Conservation (phyloP, 371 early-diverging fungal species). For the Mucor lusitanicus region DNA sequence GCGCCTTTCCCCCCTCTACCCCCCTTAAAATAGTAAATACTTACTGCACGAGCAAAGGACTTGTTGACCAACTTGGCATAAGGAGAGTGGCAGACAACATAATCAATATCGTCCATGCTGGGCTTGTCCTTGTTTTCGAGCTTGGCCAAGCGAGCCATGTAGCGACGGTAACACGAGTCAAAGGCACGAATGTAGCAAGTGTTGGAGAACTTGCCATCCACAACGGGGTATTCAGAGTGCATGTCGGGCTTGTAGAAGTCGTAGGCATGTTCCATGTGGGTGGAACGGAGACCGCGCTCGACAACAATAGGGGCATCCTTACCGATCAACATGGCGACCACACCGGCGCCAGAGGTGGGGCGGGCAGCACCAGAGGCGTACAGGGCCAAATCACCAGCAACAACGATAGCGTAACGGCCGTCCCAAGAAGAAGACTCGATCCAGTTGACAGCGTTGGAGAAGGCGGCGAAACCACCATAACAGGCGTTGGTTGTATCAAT, state of each 20-base stretch:
- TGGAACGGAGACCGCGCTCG: conserved; percentile 87
- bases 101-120: conserved; percentile 74
- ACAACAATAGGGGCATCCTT: conserved; percentile 93
- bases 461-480: conserved; percentile 97
- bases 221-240: conserved; percentile 93
- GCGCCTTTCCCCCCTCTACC: background rate
- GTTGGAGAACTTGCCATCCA: conserved; percentile 94
- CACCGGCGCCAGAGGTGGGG: conserved; percentile 97
- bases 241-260: conserved; percentile 99
- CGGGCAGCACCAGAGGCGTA: conserved; percentile 92
- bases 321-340: conserved; percentile 93
- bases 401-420: conserved; percentile 90
- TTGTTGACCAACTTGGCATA: conserved; percentile 97
- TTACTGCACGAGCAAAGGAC: conserved; percentile 81
- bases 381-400: conserved; percentile 96
- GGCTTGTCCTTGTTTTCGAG: conserved; percentile 53
- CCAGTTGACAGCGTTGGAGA: conserved; percentile 97
- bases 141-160: conserved; percentile 73
- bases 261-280: conserved; percentile 96
- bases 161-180: conserved; percentile 84
- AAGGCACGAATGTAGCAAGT: conserved; percentile 91
- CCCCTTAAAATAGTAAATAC: conserved; percentile 5
- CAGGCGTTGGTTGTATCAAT: conserved; percentile 98
- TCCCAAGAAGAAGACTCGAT: conserved; percentile 92
- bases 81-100: conserved; percentile 93